Evolutionary conservation across 2,329 filamentous ascomycete species (phyloP), one percentile per base, ranked within the genome.

Genomic region (Botrytis paeoniae): DNA sequence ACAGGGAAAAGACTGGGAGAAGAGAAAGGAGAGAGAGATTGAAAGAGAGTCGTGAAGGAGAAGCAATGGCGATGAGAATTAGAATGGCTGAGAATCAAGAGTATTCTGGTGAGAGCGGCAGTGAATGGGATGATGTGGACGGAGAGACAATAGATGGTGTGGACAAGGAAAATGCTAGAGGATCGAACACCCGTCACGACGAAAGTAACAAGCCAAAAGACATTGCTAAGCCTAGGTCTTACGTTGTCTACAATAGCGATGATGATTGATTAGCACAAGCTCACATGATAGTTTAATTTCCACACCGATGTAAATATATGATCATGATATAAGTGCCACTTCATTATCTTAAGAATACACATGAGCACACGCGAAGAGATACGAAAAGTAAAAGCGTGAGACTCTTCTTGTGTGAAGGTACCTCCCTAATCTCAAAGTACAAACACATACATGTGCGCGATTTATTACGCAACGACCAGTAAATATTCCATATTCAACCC

Each of bases 401-500:
- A 71, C 35, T 41, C 69, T 32, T 71, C 29, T 51, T 35, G 29
- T 51, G 16, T 71, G n/a, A 71, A 71, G 60, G 48, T 37, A 54
- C 35, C 57, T 32, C 43, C 29, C 54, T 57, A 43, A 37, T 63
- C 60, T 71, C 69, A 48, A 70, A 35, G 35, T 66, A 69, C 63
- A 72, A 60, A 69, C 51, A 69, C 39, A 61, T 43, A 45, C 39
- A 48, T 60, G 12, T 48, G 51, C 64, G 70, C 41, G 60, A 32
- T 60, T 69, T 61, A 61, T 72, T n/a, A 72, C 63, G 63, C 70
- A 61, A 48, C n/a, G 29, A 60, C 32, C 48, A 32, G 43, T 75
- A 78, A 63, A 71, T 73, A 71, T 76, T 61, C 76, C 73, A 75
- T 76, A 77, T 77, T 78, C 74, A 78, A 78, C 75, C 76, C 78